Evolutionary conservation across 202 grass and related monocot species (phyloP), one percentile per base, ranked within the genome.

Genomic region (Tripidium arundinaceum): DNA sequence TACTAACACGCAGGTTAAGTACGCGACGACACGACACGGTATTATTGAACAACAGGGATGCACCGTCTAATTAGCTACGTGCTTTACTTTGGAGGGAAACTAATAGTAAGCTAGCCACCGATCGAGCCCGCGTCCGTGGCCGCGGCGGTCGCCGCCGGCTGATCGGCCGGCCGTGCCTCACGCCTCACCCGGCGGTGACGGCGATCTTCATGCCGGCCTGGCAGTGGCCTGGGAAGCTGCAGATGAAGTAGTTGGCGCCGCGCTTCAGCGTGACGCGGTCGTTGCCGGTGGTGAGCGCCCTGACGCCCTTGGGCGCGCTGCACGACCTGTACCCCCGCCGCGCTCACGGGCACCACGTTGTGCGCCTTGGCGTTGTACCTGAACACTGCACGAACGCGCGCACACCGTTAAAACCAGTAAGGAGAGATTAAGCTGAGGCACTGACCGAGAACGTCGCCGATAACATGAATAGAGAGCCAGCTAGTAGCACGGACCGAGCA

Each of bases 191-290:
- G 21, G 89, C 94, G n/a, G 57, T 90, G 84, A 94, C 39, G 8
- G 89, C 83, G 7, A 97, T 80, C 87, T 94, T 97, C 94, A 97
- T 97, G 39, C 94, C 94, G 28, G 83, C 71, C 42, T 81, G 64
- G 89, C 94, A 97, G 87, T 97, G 94, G 18, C 91, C 91, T 14
- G 91, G 47, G 57, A 85, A 7, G 89, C 14, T 83, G 83, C 94
- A 97, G 87, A 97, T 88, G 85, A 97, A 97, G 87, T 88, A 94
- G 78, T 88, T 94, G 68, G 74, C 65, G 24, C 94, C 94, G 28
- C 89, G 86, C 65, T 71, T 6, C n/a, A 97, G 91, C 81, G 80
- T 94, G 83, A 97, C 36, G 85, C 94, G 89, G 80, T 97, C 91
- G 65, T 79, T 94, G 6, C 94, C 94, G 25, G 87, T 89, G 60